phyloP scores from a whole-genome alignment of 345 rosid genomes.

The Syzygium aqueum region DNA sequence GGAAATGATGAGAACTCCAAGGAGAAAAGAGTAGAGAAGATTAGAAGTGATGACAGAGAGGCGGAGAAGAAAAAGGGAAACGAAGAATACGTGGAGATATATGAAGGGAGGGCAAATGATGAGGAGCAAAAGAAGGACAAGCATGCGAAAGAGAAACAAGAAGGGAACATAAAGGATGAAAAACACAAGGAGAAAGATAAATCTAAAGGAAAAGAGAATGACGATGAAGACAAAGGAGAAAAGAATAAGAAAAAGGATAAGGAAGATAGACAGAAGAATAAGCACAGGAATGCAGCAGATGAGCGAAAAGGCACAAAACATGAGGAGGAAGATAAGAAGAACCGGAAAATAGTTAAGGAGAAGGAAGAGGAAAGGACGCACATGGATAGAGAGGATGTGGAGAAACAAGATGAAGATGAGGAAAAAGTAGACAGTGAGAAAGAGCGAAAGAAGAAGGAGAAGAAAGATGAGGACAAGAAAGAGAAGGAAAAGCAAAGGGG shows the following conservation, averaged over 20 bases:
- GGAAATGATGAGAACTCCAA: background rate
- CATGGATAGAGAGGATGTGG: background rate
- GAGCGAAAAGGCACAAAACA: background rate
- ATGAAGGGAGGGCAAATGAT: background rate
- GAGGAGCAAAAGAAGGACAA: background rate
- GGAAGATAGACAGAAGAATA: slow-evolving; percentile 1
- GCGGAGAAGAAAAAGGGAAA: background rate
- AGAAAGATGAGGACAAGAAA: background rate
- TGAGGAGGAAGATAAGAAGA: background rate
- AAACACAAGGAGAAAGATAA: background rate
- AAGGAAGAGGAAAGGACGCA: slow-evolving; percentile 2
- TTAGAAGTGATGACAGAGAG: background rate
- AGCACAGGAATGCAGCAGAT: background rate
- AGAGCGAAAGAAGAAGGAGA: background rate
- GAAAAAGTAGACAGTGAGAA: background rate
- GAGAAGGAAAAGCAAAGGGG: background rate
- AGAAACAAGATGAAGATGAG: slow-evolving; percentile 3
- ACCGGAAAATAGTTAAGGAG: background rate
- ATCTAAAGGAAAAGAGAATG: background rate
- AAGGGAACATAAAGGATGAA: background rate
- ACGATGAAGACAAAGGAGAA: background rate
- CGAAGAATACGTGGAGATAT: background rate
- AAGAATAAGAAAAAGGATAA: background rate
- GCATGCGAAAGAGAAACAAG: background rate
- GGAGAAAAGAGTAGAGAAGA: background rate